Evolutionary conservation across 768 basidiomycete species (phyloP).

Genomic region (Cystofilobasidium bisporidii): DNA sequence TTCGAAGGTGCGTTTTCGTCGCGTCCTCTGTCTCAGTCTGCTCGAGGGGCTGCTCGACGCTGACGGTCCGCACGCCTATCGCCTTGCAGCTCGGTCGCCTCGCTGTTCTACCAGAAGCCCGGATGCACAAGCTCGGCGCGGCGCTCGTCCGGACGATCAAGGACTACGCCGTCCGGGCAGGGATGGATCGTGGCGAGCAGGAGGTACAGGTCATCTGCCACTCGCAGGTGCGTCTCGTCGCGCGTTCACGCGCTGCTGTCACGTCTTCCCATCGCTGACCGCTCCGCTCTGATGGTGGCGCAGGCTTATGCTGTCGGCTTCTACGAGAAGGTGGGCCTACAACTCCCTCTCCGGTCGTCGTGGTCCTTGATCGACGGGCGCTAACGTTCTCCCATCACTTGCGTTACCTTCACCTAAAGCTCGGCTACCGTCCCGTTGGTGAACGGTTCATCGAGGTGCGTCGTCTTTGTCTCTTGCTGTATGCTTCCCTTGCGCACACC

Average conservation of each 20-base stretch:
- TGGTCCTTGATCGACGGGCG: too few relatives aligned
- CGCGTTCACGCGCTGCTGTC: too few relatives aligned
- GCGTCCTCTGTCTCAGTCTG: background rate
- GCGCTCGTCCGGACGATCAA: conserved; percentile 58
- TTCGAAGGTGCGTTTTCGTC: conserved; percentile 23
- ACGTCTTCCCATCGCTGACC: background rate
- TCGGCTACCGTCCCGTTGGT: conserved; percentile 15
- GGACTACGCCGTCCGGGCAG: conserved; percentile 50
- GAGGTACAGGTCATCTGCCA: conserved; percentile 20
- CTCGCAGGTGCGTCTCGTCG: conserved; percentile 6
- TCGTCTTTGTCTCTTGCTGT: too few relatives aligned
- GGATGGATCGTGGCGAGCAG: conserved; percentile 12
- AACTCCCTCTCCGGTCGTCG: too few relatives aligned
- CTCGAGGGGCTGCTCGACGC: background rate
- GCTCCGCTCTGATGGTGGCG: too few relatives aligned
- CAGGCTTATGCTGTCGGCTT: conserved; percentile 23
- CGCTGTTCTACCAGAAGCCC: conserved; percentile 54
- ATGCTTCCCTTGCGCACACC: too few relatives aligned
- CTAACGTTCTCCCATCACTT: too few relatives aligned
- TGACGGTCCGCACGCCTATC: too few relatives aligned
- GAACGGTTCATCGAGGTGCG: conserved; percentile 21
- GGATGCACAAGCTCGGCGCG: conserved; percentile 56
- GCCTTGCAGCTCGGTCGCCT: conserved; percentile 50
- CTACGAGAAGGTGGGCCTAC: conserved; percentile 21
- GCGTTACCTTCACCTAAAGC: too few relatives aligned